Evolutionary conservation across 129 eudicot species (phyloP).

Genomic region (Escallonia herrerae): DNA sequence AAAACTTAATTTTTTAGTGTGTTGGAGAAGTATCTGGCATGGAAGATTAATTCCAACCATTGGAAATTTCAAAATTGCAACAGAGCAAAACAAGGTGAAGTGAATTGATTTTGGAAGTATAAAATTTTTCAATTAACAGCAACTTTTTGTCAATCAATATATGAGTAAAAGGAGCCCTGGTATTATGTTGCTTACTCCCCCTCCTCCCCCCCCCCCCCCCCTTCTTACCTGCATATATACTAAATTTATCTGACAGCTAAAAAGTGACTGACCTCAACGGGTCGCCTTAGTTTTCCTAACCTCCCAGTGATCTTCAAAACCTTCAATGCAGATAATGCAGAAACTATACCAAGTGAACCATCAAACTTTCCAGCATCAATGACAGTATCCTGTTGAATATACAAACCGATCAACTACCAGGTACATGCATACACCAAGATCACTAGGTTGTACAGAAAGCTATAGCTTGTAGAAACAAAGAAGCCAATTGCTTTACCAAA

Average conservation of each 20-base stretch:
- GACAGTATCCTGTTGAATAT: conserved; percentile 71
- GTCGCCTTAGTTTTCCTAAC: conserved; percentile 51
- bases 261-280: conserved; percentile 62
- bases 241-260: no score
- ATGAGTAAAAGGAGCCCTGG: background rate
- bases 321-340: conserved; percentile 88
- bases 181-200: no score
- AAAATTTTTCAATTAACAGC: no score
- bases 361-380: conserved; percentile 95
- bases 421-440: background rate
- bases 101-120: no score
- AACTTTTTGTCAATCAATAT: no score
- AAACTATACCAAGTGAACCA: conserved; percentile 83
- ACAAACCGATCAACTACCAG: conserved; percentile 3
- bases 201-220: no score
- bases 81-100: no score
- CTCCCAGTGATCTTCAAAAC: conserved; percentile 53
- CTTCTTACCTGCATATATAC: background rate
- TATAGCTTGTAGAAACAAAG: background rate
- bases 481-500: conserved; percentile 43
- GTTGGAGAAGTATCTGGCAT: no score
- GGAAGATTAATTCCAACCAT: no score
- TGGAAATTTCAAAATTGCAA: no score
- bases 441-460: background rate
- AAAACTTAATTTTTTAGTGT: no score